Conservation (phyloP, 345 rosid genomes). For the Limnanthes douglasii region DNA sequence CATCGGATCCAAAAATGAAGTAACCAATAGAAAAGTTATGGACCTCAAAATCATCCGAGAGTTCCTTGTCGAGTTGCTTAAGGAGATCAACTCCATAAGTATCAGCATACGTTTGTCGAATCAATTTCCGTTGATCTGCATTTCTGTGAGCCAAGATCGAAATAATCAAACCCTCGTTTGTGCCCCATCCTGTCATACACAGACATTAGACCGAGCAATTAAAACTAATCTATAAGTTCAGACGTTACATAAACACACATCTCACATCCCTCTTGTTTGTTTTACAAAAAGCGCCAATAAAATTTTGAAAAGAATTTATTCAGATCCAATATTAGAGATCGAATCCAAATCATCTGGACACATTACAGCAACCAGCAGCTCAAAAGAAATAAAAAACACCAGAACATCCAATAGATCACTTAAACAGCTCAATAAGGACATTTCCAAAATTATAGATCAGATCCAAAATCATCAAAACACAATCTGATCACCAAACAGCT, state of each 20-base stretch:
- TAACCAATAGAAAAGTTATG: too few species aligned
- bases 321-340: background rate
- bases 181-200: constrained; percentile 60
- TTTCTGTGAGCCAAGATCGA: constrained; percentile 53
- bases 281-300: background rate
- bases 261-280: too few species aligned
- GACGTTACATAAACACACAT: background rate
- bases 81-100: constrained; percentile 54
- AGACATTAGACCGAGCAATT: background rate
- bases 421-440: constrained; percentile 1
- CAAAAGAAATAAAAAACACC: background rate
- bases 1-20: background rate
- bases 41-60: constrained; percentile 58
- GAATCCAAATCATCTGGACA: too few species aligned
- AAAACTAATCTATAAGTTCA: background rate
- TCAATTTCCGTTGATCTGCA: constrained; percentile 40
- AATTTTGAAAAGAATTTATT: background rate
- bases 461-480: constrained; percentile 3
- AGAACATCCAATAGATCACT: background rate
- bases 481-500: constrained; percentile 2
- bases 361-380: too few species aligned
- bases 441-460: background rate
- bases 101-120: constrained; percentile 43
- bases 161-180: constrained; percentile 61
- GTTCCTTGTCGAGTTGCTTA: constrained; percentile 52